Percentiles rank a stretch among this genome's conserved stretches.
These are phyloP conservation scores for Astragalus membranaceus DNA, from an alignment of 306 rosid species.

Conservation along the genomic window DNA sequence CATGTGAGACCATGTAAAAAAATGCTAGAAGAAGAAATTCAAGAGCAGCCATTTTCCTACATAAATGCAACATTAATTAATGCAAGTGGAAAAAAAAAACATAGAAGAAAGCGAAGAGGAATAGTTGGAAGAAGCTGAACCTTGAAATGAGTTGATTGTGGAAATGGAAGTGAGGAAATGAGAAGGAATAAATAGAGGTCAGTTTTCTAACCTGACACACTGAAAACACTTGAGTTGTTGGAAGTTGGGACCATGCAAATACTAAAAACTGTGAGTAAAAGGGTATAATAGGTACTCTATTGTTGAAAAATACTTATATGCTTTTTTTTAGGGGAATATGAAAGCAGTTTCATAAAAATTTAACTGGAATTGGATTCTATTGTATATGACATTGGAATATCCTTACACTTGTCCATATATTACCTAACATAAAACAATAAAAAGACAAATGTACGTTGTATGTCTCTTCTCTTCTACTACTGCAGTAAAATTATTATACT, in stretches of 20 bases:
- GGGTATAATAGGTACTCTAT: slow-evolving; percentile 10
- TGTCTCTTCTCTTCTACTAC: not conserved
- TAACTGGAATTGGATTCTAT: not conserved
- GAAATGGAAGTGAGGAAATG: slow-evolving; percentile 38
- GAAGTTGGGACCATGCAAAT: slow-evolving; percentile 51
- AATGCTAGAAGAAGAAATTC: slow-evolving; percentile 39
- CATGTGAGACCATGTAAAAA: slow-evolving; percentile 38
- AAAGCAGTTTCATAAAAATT: not conserved
- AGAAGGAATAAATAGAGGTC: slow-evolving; percentile 61
- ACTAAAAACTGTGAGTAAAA: slow-evolving; percentile 15
- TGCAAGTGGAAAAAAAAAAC: not conserved
- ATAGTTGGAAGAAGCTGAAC: slow-evolving; percentile 19
- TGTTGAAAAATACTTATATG: not conserved
- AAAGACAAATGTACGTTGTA: not conserved
- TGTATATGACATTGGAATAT: not conserved
- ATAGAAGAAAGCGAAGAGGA: not conserved
- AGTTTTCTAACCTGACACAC: slow-evolving; percentile 38
- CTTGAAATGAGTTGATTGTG: slow-evolving; percentile 35
- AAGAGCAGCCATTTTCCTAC: slow-evolving; percentile 51
- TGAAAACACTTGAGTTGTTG: slow-evolving; percentile 36
- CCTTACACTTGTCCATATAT: not conserved
- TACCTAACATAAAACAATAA: not conserved
- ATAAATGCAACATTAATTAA: slow-evolving; percentile 17
- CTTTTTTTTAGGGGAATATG: not conserved
- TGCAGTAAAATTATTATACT: not conserved